Percentiles rank a stretch among this genome's conserved stretches.
Evolutionary conservation across 768 basidiomycete species (phyloP).

Genomic region (Fibroporia radiculosa): DNA sequence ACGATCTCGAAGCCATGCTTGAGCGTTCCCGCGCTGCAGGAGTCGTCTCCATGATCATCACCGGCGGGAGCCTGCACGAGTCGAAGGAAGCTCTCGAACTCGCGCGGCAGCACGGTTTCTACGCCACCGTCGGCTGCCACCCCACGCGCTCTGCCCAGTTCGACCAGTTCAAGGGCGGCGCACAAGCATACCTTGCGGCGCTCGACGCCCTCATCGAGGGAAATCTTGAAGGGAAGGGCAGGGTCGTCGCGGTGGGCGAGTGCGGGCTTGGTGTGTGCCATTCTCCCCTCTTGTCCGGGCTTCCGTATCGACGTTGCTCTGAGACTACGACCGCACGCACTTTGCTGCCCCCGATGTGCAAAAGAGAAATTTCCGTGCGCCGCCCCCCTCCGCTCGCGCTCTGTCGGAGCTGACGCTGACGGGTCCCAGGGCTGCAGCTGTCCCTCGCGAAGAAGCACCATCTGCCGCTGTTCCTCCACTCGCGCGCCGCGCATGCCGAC

Average conservation of each 20-base stretch:
- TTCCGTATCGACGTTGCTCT: not conserved
- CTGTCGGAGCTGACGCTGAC: not conserved
- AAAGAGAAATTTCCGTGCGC: constrained; percentile 53
- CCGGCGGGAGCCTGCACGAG: constrained; percentile 64
- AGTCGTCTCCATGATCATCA: constrained; percentile 66
- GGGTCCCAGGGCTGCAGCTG: constrained; percentile 43
- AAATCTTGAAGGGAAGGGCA: constrained; percentile 43
- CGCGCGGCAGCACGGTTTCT: constrained; percentile 51
- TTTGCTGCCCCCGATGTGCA: constrained; percentile 57
- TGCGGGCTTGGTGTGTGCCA: constrained; percentile 60
- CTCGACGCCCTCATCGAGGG: constrained; percentile 46
- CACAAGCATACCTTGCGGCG: constrained; percentile 50
- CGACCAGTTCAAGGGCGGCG: constrained; percentile 45
- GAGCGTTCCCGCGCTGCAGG: constrained; percentile 49
- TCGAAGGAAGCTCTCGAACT: constrained; percentile 51
- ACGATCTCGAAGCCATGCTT: constrained; percentile 57
- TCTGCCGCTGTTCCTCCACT: constrained; percentile 77
- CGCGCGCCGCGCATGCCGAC: constrained; percentile 66
- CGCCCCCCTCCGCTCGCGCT: no score
- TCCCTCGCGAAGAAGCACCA: constrained; percentile 59
- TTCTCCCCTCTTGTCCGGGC: not conserved
- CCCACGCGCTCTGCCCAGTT: constrained; percentile 71
- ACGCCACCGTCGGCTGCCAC: constrained; percentile 74
- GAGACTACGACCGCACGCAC: constrained; percentile 74
- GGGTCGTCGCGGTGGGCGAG: constrained; percentile 70